Percentiles rank a stretch among this genome's conserved stretches.
Conservation (phyloP, 116 monocot species). For the Thalassia testudinum region DNA sequence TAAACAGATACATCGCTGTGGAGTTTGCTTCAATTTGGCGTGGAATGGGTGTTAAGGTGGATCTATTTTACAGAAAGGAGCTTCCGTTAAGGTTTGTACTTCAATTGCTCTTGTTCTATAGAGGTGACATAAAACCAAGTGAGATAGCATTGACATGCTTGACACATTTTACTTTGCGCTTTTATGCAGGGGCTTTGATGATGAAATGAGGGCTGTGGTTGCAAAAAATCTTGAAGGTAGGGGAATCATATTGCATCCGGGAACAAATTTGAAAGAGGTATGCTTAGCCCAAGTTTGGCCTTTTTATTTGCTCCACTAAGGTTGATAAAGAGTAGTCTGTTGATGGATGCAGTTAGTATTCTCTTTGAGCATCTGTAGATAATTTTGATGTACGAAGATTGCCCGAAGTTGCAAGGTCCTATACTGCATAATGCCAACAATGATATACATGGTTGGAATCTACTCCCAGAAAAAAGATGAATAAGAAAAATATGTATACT, state of each 20-base stretch:
- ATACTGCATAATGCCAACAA: no score
- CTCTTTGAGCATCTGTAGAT: no score
- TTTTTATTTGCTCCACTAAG: neutral
- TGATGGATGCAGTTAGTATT: no score
- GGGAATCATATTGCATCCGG: constrained; percentile 84
- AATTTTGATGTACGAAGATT: no score
- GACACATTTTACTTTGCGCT: neutral
- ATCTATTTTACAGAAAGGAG: constrained; percentile 85
- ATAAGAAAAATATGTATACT: no score
- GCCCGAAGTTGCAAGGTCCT: no score
- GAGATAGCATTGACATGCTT: no score
- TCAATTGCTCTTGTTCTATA: neutral
- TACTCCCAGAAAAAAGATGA: no score
- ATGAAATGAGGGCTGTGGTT: constrained; percentile 82
- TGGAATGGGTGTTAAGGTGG: constrained; percentile 85
- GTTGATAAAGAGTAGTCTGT: no score
- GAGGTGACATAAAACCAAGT: no score
- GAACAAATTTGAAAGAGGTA: constrained; percentile 42
- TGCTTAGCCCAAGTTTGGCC: neutral
- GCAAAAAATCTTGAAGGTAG: constrained; percentile 92
- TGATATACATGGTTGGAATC: no score
- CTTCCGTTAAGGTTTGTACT: constrained; percentile 89
- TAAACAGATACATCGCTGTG: constrained; percentile 83
- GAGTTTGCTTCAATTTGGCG: constrained; percentile 99
- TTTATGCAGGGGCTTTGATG: constrained; percentile 79